Evolutionary conservation across 2,329 filamentous ascomycete genomes (phyloP).

Genomic region (Didymella pomorum): DNA sequence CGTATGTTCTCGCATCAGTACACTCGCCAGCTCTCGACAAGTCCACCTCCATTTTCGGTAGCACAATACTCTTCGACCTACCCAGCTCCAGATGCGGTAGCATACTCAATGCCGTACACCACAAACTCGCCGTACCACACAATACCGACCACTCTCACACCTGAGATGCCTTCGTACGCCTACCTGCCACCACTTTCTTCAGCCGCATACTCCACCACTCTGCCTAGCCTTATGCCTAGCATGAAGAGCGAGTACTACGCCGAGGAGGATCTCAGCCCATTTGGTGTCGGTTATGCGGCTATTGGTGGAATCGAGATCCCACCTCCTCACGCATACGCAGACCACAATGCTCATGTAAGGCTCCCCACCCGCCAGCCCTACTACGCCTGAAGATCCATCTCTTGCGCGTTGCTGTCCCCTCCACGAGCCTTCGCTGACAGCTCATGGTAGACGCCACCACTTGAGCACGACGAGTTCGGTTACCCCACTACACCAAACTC

Average conservation of each 20-base stretch:
- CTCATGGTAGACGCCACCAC: conserved; percentile 72
- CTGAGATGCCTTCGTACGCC: conserved; percentile 59
- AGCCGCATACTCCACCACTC: conserved; percentile 60
- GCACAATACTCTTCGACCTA: conserved; percentile 70
- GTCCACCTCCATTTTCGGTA: conserved; percentile 69
- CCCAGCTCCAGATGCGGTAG: conserved; percentile 69
- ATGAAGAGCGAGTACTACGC: conserved; percentile 72
- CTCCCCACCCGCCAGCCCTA: conserved; percentile 54
- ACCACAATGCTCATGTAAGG: conserved; percentile 79
- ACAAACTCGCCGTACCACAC: conserved; percentile 51
- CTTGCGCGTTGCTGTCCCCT: conserved; percentile 35
- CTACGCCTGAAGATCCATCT: conserved; percentile 45
- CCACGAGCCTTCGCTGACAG: conserved; percentile 49
- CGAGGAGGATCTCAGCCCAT: conserved; percentile 68
- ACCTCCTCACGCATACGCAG: conserved; percentile 68
- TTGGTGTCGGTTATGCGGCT: conserved; percentile 73
- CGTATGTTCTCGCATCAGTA: conserved; percentile 71
- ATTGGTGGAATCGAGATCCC: conserved; percentile 70
- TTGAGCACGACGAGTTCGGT: conserved; percentile 67
- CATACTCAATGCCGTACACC: conserved; percentile 64
- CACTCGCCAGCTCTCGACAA: conserved; percentile 73
- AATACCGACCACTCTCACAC: conserved; percentile 48
- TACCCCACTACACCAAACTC: conserved; percentile 74
- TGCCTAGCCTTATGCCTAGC: conserved; percentile 67
- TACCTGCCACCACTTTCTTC: conserved; percentile 62